Evolutionary conservation across 331 rosid genomes (phyloP).

Genomic region (Prunus yedoensis): DNA sequence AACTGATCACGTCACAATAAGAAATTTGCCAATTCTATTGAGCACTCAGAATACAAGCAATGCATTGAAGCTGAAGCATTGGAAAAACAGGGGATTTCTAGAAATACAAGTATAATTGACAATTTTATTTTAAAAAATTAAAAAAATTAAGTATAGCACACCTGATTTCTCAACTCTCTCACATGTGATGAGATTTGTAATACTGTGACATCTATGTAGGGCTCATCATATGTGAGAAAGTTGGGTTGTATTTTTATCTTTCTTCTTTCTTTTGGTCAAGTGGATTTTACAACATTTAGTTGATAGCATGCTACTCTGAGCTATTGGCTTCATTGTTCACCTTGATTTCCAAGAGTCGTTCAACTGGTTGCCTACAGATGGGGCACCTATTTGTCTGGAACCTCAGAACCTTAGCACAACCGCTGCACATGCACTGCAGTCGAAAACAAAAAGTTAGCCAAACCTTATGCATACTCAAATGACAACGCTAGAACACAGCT

Average conservation of each 20-base stretch:
- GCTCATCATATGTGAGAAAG: background rate
- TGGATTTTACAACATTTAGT: background rate
- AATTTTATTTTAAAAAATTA: background rate
- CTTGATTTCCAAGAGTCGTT: constrained; percentile 48
- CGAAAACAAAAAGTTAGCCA: background rate
- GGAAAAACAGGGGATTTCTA: background rate
- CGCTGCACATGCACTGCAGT: constrained; percentile 57
- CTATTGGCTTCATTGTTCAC: constrained; percentile 31
- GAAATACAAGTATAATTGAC: background rate
- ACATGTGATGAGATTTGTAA: background rate
- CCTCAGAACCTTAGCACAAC: constrained; percentile 48
- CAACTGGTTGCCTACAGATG: constrained; percentile 50
- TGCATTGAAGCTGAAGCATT: background rate
- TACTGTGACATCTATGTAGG: background rate
- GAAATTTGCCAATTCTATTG: background rate
- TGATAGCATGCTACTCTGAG: constrained; percentile 2
- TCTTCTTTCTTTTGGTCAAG: background rate
- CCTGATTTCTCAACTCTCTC: background rate
- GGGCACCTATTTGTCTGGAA: constrained; percentile 47
- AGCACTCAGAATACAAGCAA: background rate
- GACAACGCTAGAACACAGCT: background rate
- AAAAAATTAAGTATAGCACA: background rate
- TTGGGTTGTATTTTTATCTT: background rate
- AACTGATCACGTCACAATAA: background rate
- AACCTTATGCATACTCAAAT: background rate